These are phyloP conservation scores for Parmelia sp. DNA, from an alignment of 495 filamentous ascomycete genomes.

Conservation along the genomic window DNA sequence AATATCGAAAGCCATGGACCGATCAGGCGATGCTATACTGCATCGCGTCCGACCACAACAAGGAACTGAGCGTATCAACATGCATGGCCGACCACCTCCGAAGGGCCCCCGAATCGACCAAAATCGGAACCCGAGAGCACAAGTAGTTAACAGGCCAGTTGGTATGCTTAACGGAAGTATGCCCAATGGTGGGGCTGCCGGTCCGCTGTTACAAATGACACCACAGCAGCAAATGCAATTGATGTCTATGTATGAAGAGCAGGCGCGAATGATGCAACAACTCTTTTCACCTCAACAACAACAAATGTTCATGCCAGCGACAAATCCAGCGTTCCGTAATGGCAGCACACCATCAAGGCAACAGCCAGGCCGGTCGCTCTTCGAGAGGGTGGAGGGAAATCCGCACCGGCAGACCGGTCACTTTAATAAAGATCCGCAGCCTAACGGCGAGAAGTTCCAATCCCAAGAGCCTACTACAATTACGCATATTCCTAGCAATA, in stretches of 20 bases:
- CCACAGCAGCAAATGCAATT: slow-evolving; percentile 72
- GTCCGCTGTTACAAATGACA: slow-evolving; percentile 48
- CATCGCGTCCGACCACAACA: slow-evolving; percentile 73
- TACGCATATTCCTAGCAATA: slow-evolving; percentile 20
- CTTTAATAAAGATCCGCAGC: slow-evolving; percentile 33
- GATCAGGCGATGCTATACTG: slow-evolving; percentile 62
- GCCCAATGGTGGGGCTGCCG: slow-evolving; percentile 26
- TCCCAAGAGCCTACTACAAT: slow-evolving; percentile 20
- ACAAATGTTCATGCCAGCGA: slow-evolving; percentile 44
- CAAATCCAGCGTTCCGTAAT: slow-evolving; percentile 51
- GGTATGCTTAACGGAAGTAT: slow-evolving; percentile 41
- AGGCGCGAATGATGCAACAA: slow-evolving; percentile 77
- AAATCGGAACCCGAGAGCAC: slow-evolving; percentile 36
- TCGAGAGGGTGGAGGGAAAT: slow-evolving; percentile 64
- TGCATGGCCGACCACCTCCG: slow-evolving; percentile 63
- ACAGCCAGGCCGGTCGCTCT: slow-evolving; percentile 61
- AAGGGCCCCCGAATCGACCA: slow-evolving; percentile 56
- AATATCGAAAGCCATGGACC: slow-evolving; percentile 79
- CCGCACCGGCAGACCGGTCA: slow-evolving; percentile 37
- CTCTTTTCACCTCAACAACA: slow-evolving; percentile 34
- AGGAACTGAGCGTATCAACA: slow-evolving; percentile 70
- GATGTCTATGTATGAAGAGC: slow-evolving; percentile 80
- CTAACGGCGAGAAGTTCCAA: slow-evolving; percentile 23
- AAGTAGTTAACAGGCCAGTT: slow-evolving; percentile 47
- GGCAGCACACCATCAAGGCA: slow-evolving; percentile 36